Percentiles rank a stretch among this genome's conserved stretches.
Evolutionary conservation across 441 rosid genomes (phyloP).

Genomic region (Populus hybrid): DNA sequence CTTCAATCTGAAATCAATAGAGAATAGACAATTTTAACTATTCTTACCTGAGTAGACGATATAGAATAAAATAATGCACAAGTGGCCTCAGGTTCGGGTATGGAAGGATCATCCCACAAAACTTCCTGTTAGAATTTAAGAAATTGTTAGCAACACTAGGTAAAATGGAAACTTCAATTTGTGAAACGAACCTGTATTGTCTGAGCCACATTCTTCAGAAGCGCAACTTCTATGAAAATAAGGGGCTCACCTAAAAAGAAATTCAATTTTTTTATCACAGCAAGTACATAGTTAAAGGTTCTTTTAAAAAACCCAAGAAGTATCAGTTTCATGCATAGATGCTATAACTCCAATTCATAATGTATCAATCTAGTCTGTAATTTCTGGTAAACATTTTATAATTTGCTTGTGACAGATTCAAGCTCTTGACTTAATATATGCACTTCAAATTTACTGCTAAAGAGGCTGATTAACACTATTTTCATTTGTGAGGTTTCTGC

Average conservation of each 20-base stretch:
- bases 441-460: neutral
- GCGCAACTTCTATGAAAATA: slow-evolving; percentile 96
- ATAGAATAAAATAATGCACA: slow-evolving; percentile 94
- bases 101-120: slow-evolving; percentile 92
- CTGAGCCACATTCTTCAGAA: slow-evolving; percentile 65
- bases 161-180: slow-evolving; percentile 5
- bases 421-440: neutral
- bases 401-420: neutral
- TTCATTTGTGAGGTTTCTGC: neutral
- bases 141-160: slow-evolving; percentile 6
- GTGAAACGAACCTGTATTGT: slow-evolving; percentile 65
- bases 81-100: slow-evolving; percentile 66
- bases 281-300: neutral
- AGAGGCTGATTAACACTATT: neutral
- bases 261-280: neutral
- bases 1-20: slow-evolving; percentile 3
- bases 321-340: no score
- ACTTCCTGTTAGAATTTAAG: slow-evolving; percentile 63
- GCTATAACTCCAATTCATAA: neutral
- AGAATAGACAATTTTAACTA: neutral
- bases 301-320: neutral
- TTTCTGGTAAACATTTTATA: slow-evolving; percentile 2
- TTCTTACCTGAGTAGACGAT: slow-evolving; percentile 84
- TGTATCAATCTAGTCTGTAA: neutral
- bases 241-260: slow-evolving; percentile 78